These are phyloP conservation scores for Candida boidinii DNA, from an alignment of 805 yeast species.

Conservation along the genomic window DNA sequence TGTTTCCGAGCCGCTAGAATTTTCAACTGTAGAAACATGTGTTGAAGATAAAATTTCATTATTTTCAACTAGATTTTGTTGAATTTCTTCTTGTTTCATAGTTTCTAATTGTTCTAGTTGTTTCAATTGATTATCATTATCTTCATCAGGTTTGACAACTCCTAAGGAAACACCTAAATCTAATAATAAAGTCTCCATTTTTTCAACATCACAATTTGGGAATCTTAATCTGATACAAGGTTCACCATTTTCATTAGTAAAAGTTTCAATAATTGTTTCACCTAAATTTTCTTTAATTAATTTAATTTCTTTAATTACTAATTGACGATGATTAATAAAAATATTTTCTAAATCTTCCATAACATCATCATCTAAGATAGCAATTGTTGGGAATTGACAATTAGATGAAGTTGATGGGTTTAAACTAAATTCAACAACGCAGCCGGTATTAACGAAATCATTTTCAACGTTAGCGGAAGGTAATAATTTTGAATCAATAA, in stretches of 20 bases:
- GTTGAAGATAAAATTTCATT: too few species aligned
- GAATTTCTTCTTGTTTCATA: too few species aligned
- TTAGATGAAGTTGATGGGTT: constrained; percentile 20
- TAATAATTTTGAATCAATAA: constrained; percentile 20
- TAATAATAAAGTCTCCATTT: constrained; percentile 45
- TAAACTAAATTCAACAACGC: constrained; percentile 51
- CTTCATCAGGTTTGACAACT: constrained; percentile 23
- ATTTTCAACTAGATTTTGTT: too few species aligned
- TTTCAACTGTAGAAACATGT: too few species aligned
- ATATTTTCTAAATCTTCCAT: constrained; percentile 24
- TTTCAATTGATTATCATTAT: too few species aligned
- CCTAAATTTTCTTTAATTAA: constrained; percentile 48
- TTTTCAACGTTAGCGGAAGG: too few species aligned
- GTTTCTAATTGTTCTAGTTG: too few species aligned
- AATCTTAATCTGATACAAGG: constrained; percentile 31
- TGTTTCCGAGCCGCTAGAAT: too few species aligned
- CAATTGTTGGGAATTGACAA: constrained; percentile 23
- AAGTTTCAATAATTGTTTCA: constrained; percentile 18
- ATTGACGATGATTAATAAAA: constrained; percentile 33
- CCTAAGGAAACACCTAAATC: constrained; percentile 59
- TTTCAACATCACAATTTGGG: constrained; percentile 57
- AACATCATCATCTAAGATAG: constrained; percentile 37
- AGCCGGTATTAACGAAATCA: too few species aligned
- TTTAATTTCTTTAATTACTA: constrained; percentile 33
- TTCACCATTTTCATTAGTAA: neutral